Conservation (phyloP, 345 rosid genomes). For the Erucastrum elatum region DNA sequence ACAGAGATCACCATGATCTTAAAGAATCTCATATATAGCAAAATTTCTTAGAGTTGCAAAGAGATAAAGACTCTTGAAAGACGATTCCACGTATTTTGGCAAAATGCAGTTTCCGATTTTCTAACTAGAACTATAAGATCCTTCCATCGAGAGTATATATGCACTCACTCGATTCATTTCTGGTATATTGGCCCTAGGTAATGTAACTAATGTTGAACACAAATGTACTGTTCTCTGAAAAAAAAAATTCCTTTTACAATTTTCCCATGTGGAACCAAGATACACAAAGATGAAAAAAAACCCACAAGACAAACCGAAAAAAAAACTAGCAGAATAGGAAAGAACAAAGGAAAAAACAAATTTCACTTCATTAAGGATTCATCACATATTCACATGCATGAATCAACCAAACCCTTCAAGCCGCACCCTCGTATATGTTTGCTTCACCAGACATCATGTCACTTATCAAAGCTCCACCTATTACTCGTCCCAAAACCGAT, state of each 20-base stretch:
- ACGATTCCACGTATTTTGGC: too few relatives aligned
- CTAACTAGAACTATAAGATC: too few relatives aligned
- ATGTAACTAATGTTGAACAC: neutral
- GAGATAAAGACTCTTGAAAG: too few relatives aligned
- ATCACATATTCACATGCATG: neutral
- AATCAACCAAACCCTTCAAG: neutral
- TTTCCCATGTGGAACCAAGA: neutral
- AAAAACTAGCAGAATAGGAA: neutral
- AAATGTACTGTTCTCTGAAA: neutral
- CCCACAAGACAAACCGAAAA: neutral
- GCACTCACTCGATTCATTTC: too few relatives aligned
- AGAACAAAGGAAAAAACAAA: neutral
- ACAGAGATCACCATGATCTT: too few relatives aligned
- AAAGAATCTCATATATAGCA: too few relatives aligned
- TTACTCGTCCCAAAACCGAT: slow-evolving; percentile 54
- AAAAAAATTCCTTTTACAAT: neutral
- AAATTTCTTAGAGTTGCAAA: too few relatives aligned
- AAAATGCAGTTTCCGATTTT: too few relatives aligned
- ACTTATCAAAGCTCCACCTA: slow-evolving; percentile 63
- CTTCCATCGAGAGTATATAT: too few relatives aligned
- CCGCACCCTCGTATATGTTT: neutral
- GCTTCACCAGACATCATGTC: slow-evolving; percentile 33
- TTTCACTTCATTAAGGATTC: neutral
- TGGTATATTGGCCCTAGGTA: too few relatives aligned
- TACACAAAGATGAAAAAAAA: neutral